Conservation (phyloP, 2,329 filamentous ascomycete genomes). For the Pseudocercospora macadamiae region DNA sequence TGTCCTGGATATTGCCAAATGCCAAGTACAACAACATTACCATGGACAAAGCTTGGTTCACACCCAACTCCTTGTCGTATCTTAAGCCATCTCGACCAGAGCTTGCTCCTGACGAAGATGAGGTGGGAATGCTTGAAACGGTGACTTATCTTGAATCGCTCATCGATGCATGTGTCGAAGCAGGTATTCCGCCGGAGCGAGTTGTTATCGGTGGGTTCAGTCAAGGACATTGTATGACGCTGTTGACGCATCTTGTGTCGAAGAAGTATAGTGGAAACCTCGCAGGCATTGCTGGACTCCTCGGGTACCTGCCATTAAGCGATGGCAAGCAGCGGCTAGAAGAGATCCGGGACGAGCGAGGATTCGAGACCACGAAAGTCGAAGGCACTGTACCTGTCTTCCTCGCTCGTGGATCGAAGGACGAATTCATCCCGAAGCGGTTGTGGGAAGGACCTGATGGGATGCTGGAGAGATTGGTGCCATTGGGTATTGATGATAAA, state of each 20-base stretch:
- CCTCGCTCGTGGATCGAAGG: constrained; percentile 49
- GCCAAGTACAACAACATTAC: constrained; percentile 50
- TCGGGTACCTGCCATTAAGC: constrained; percentile 50
- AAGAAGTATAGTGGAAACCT: constrained; percentile 44
- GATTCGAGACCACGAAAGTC: constrained; percentile 32
- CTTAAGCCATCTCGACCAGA: constrained; percentile 45
- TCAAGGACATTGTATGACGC: constrained; percentile 51
- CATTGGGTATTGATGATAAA: background rate
- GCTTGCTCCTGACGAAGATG: constrained; percentile 51
- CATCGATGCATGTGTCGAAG: constrained; percentile 46
- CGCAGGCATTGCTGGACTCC: constrained; percentile 44
- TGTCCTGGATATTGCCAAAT: constrained; percentile 54
- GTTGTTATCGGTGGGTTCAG: constrained; percentile 54
- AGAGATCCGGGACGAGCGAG: constrained; percentile 9
- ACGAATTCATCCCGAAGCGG: constrained; percentile 50
- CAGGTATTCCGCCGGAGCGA: constrained; percentile 46
- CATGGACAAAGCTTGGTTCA: constrained; percentile 51
- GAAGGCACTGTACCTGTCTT: constrained; percentile 47
- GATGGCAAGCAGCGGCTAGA: constrained; percentile 28
- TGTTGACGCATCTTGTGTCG: constrained; percentile 48
- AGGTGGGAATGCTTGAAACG: constrained; percentile 46
- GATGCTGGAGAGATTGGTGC: background rate
- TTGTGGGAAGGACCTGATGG: constrained; percentile 31
- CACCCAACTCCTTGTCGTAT: constrained; percentile 42
- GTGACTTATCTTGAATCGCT: constrained; percentile 47